These are phyloP conservation scores for Picochlorum sp. DNA, from an alignment of 139 green algal species.

Conservation along the genomic window DNA sequence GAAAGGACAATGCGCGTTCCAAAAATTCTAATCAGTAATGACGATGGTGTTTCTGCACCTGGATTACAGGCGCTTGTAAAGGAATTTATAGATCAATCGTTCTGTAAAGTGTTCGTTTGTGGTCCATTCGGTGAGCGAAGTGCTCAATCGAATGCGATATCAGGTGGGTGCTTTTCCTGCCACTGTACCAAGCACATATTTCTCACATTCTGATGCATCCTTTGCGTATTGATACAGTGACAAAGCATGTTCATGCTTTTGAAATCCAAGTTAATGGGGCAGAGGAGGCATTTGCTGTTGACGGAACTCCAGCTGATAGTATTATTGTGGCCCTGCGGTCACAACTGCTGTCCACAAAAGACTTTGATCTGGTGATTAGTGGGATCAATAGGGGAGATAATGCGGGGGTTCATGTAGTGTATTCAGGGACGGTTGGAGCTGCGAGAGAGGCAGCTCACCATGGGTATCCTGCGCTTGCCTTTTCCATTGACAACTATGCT, in stretches of 20 bases:
- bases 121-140: constrained; percentile 47
- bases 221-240: constrained; percentile 14
- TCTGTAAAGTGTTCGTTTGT: constrained; percentile 24
- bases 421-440: constrained; percentile 62
- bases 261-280: constrained; percentile 24
- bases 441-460: constrained; percentile 65
- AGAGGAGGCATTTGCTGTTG: constrained; percentile 15
- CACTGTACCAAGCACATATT: not conserved
- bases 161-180: not conserved
- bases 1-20: not conserved
- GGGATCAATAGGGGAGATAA: constrained; percentile 82
- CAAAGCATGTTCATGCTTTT: constrained; percentile 27
- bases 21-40: constrained; percentile 52
- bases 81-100: constrained; percentile 19
- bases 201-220: not conserved
- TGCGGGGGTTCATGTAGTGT: constrained; percentile 68
- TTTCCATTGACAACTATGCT: constrained; percentile 59
- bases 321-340: constrained; percentile 48
- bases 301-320: constrained; percentile 40
- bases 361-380: constrained; percentile 41
- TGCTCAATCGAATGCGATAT: constrained; percentile 58
- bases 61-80: constrained; percentile 43
- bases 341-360: constrained; percentile 20
- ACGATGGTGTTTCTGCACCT: constrained; percentile 64
- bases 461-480: constrained; percentile 45